Evolutionary conservation across 2,329 filamentous ascomycete species (phyloP).

Genomic region (Aspergillus piperis): DNA sequence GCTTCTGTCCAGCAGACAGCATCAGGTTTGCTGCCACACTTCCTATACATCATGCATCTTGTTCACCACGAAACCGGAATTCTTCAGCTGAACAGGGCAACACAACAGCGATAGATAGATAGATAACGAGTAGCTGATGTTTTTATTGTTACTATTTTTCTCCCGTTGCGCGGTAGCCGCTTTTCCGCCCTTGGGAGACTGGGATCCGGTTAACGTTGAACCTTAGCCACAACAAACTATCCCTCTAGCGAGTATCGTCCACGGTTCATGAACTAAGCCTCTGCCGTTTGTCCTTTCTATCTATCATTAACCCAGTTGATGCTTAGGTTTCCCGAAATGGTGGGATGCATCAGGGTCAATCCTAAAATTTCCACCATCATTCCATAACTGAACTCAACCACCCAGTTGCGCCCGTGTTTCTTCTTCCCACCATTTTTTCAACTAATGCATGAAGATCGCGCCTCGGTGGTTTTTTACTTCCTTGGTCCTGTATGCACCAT

Average conservation of each 20-base stretch:
- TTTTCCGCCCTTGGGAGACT: not conserved
- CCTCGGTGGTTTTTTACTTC: conserved; percentile 14
- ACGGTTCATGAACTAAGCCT: too few relatives aligned
- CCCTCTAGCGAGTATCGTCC: not conserved
- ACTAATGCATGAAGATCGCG: conserved; percentile 20
- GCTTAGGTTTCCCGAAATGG: conserved; percentile 7
- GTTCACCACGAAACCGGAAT: conserved; percentile 1
- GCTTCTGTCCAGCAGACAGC: not conserved
- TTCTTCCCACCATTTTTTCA: conserved; percentile 15
- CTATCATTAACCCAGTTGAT: not conserved
- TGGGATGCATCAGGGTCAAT: conserved; percentile 3
- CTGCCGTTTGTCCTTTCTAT: too few relatives aligned
- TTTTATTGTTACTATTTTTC: not conserved
- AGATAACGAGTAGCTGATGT: too few relatives aligned
- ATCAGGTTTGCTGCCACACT: not conserved
- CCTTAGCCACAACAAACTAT: conserved; percentile 3
- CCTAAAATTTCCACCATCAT: not conserved
- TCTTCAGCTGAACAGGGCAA: not conserved
- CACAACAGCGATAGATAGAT: not conserved
- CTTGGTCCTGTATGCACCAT: not conserved
- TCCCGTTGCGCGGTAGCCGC: conserved; percentile 16
- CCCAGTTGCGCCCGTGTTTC: conserved; percentile 8
- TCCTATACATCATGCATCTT: not conserved
- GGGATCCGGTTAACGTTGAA: not conserved
- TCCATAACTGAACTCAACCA: not conserved